Conservation (phyloP, 202 grass and related monocot species). For the Dendrocalamus latiflorus region DNA sequence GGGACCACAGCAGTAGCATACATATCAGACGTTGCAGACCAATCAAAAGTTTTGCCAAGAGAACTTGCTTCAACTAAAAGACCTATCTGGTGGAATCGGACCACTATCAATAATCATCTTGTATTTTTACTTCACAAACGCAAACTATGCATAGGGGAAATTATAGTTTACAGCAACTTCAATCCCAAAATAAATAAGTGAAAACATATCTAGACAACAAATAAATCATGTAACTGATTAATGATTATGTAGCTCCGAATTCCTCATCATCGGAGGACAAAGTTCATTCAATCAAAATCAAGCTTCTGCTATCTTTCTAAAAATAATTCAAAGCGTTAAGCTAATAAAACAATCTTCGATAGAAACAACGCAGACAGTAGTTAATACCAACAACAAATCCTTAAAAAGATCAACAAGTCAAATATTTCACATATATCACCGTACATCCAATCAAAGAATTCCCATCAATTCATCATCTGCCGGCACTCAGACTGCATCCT, state of each 20-base stretch:
- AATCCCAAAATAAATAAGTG: neutral
- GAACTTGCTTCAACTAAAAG: neutral
- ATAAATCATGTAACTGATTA: neutral
- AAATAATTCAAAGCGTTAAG: no score
- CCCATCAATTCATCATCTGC: no score
- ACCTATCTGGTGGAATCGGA: neutral
- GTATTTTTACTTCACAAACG: neutral
- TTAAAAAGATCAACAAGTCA: no score
- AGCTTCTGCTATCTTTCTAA: neutral
- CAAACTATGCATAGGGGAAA: neutral
- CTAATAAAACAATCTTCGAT: no score
- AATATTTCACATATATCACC: no score
- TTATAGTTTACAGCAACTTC: neutral
- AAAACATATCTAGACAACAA: neutral
- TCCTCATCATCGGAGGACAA: neutral
- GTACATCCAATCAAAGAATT: no score
- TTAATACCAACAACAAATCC: no score
- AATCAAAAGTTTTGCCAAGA: neutral
- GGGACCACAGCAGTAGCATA: neutral
- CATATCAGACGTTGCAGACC: neutral
- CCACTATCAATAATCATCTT: no score
- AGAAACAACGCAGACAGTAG: no score
- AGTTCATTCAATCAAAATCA: neutral
- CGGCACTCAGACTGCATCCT: no score
- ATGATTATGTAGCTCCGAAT: neutral